Evolutionary conservation across 1,284 basidiomycete genomes (phyloP), one percentile per base, ranked within the genome.

Genomic region (Blastosporella zonata): DNA sequence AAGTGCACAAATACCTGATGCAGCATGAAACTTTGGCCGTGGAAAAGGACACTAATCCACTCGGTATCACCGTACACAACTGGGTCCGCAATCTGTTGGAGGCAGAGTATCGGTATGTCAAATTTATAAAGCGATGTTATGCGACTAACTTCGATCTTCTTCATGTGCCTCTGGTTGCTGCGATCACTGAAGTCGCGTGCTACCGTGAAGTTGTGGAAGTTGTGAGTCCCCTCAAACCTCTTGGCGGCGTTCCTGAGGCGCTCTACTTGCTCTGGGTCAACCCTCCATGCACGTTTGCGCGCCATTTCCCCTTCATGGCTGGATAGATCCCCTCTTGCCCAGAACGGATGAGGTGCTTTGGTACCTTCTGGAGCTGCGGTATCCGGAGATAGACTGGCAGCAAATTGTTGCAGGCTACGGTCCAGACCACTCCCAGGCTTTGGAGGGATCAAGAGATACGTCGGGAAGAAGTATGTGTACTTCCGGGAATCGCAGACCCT

Each of bases 11-110:
- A 46, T 58, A 87, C 87, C 73, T 99, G 96, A 67, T 99, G 96
- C 49, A 99, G 71, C 97, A 99, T 99, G 67, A 99, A 99, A 59
- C 92, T 95, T 67, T 99, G 97, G 0, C 96, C 97, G 62, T 98
- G 93, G 62, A 98, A 87, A 56, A 90, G 77, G 27, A 99, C 86
- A 43, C 87, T 90, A 43, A 99, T 84, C 95, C 96, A 99, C 64
- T 99, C 96, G 1, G 91, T 95, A 25, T 86, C 87, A 15, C 92
- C 90, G 58, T 94, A 87, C 3, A 96, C 84, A 3, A 79, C 81
- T 21, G 92, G 92, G 44, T 93, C 87, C 3, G 76, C 67, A 38
- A 93, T 73, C 90, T 93, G 31, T 21, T 8, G 35, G 18, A 25
- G 17, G 28, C 23, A 37, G 10, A 44, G 13, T 15, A 10, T 48